These are phyloP conservation scores for Psophocarpus tetragonolobus DNA, from an alignment of 306 rosid genomes.

Conservation along the genomic window DNA sequence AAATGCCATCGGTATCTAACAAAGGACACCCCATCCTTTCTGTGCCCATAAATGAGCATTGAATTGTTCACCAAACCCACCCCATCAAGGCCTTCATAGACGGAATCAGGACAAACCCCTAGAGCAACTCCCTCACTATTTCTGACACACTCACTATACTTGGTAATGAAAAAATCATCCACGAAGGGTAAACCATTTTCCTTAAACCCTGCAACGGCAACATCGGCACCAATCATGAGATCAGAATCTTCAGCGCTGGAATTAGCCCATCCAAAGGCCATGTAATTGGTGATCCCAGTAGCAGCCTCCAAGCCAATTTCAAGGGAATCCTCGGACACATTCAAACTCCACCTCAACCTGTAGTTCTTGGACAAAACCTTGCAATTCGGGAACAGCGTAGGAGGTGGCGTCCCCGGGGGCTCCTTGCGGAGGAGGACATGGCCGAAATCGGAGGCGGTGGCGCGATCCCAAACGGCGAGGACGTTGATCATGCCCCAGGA, in stretches of 20 bases:
- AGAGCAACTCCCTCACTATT: constrained; percentile 48
- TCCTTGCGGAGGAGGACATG: constrained; percentile 42
- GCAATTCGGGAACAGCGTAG: constrained; percentile 74
- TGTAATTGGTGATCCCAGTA: constrained; percentile 63
- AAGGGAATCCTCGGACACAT: constrained; percentile 47
- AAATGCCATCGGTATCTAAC: constrained; percentile 67
- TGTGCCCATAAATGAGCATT: constrained; percentile 63
- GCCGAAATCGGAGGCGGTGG: constrained; percentile 82
- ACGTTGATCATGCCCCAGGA: constrained; percentile 78
- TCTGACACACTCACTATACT: constrained; percentile 66
- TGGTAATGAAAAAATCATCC: constrained; percentile 72
- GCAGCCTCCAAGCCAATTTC: constrained; percentile 89
- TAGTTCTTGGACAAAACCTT: constrained; percentile 55
- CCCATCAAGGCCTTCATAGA: constrained; percentile 49
- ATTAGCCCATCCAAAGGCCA: constrained; percentile 94
- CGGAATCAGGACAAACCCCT: constrained; percentile 91
- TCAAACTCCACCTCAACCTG: constrained; percentile 85
- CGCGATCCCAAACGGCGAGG: constrained; percentile 77
- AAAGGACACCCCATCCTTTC: constrained; percentile 67
- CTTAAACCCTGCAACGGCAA: constrained; percentile 72
- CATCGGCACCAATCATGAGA: constrained; percentile 77
- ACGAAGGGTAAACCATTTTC: constrained; percentile 77
- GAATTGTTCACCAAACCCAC: constrained; percentile 45
- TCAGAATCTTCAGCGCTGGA: constrained; percentile 46
- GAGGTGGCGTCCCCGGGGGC: neutral